Base-by-base conservation (phyloP, 345 rosid species). In the Raphanus raphanistrum region DNA sequence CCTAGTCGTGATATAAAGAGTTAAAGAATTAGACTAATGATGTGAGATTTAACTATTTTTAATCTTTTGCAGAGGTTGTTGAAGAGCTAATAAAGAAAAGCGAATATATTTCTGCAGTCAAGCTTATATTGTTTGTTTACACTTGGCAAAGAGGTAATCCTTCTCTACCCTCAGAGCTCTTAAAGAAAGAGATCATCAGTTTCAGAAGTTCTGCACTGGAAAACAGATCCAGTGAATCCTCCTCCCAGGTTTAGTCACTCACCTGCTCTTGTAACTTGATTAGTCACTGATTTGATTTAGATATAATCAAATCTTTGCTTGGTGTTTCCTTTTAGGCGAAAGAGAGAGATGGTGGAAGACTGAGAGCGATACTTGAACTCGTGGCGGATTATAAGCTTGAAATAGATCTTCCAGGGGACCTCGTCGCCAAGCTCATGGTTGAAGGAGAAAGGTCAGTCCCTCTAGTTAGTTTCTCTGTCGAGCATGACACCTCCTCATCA, bases 291-390 rank as follows among this genome's bases (percentile, higher is more conserved):
- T 36, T 36, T 36, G 43, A 36, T 13, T 45, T n/a, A 67, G 26
- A 59, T 16, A 17, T 41, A 10, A 48, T 32, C 28, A 25, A 41
- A 0, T 45, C 29, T 61, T 2, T 62, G 70, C 8, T 62, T 33
- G 15, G 25, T 76, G 31, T 76, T 54, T 31, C n/a, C 45, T 15
- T 61, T 16, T 50, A 69, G 74, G 74, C 15, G 35, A 69, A 62
- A 69, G 80, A 63, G 1, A 63, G 62, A 63, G 58, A 70, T 62
- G 70, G 7, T 27, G 57, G 65, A 69, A 76, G 60, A 36, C 3
- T 76, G 70, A 63, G 80, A 35, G 70, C 75, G 11, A 63, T 70
- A 76, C 70, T 76, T 63, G 64, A 70, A 36, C 58, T 76, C 2
- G 70, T 70, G 35, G 75, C 70, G 2, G 65, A 70, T 76, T 70